Evolutionary conservation across 371 early-diverging fungal species (phyloP), one percentile per base, ranked within the genome.

Genomic region (Saksenaea oblongispora): DNA sequence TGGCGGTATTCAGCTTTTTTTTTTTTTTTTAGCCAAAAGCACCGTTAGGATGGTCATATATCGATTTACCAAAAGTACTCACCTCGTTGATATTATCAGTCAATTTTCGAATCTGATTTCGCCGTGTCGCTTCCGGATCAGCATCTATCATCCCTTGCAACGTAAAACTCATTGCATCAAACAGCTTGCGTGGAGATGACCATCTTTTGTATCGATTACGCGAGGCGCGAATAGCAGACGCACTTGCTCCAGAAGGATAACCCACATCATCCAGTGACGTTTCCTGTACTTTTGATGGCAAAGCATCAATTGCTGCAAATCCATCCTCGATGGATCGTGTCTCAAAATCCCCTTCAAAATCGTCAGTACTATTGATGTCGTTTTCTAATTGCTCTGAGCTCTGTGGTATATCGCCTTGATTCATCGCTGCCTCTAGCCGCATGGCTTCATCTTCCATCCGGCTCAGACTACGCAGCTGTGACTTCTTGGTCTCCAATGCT

Each of bases 141-240:
- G 92, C 91, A 81, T 96, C 98, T 58, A 95, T 92, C 73, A 97
- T 87, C 1, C 95, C 93, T 66, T 93, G 90, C 17, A 92, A 64
- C 3, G 90, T 89, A 36, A 85, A 84, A 24, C 88, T 89, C 36
- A 89, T 62, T 4, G 87, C 80, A 65, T 83, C 82, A 37, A 89
- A 71, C n/a, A 86, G 60, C 51, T 84, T 84, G 14, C 83, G 58
- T 3, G 80, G 77, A 22, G 77, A 74, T 22, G 77, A 67, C 80
- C 80, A 70, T 26, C 80, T 78, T 14, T 81, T 82, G 59, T 78
- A 80, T 51, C 78, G 75, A 18, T 65, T 63, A 15, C 68, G 70
- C 17, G 73, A 68, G 53, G 73, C 75, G 17, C 74, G 67, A 41
- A 80, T 51, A 11, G 74, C 72, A 8, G 75, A 64, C 34, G 72